Conservation (phyloP, 805 yeast species). For the Wickerhamomyces alni region DNA sequence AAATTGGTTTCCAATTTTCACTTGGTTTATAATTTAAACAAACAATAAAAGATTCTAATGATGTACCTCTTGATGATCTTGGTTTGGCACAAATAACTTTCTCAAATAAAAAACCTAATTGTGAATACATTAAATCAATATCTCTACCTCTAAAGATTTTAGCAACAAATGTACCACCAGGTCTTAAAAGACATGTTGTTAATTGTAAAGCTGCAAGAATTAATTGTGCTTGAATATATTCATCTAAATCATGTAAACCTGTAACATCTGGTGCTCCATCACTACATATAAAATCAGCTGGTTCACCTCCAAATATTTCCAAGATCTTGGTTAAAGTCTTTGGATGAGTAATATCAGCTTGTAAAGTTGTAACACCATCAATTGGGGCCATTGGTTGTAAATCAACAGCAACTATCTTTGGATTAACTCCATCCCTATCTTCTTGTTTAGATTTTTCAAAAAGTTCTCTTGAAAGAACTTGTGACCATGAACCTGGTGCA, state of each 20-base stretch:
- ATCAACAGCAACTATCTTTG: slow-evolving; percentile 90
- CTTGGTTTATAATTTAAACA: slow-evolving; percentile 86
- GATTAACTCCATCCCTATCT: slow-evolving; percentile 29
- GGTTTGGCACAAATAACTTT: slow-evolving; percentile 94
- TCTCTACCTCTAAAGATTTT: slow-evolving; percentile 96
- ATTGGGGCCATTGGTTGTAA: slow-evolving; percentile 97
- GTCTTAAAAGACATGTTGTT: slow-evolving; percentile 81
- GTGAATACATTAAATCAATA: slow-evolving; percentile 90
- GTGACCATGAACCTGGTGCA: slow-evolving; percentile 99
- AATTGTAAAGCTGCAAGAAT: slow-evolving; percentile 87
- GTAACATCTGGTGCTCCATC: slow-evolving; percentile 99
- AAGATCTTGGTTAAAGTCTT: slow-evolving; percentile 71
- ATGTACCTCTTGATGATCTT: slow-evolving; percentile 89
- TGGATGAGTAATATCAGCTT: slow-evolving; percentile 97
- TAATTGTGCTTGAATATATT: slow-evolving; percentile 92
- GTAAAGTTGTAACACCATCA: slow-evolving; percentile 82
- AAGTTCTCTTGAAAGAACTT: slow-evolving; percentile 74
- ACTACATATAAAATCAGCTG: slow-evolving; percentile 92
- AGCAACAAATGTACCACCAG: slow-evolving; percentile 93
- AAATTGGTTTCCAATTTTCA: slow-evolving; percentile 71
- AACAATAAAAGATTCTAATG: slow-evolving; percentile 89
- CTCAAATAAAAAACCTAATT: slow-evolving; percentile 79
- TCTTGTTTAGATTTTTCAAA: slow-evolving; percentile 33
- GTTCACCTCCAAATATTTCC: slow-evolving; percentile 81
- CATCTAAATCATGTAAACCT: slow-evolving; percentile 93